phyloP scores from a whole-genome alignment of 345 rosid genomes.

The Citrus cavaleriei region DNA sequence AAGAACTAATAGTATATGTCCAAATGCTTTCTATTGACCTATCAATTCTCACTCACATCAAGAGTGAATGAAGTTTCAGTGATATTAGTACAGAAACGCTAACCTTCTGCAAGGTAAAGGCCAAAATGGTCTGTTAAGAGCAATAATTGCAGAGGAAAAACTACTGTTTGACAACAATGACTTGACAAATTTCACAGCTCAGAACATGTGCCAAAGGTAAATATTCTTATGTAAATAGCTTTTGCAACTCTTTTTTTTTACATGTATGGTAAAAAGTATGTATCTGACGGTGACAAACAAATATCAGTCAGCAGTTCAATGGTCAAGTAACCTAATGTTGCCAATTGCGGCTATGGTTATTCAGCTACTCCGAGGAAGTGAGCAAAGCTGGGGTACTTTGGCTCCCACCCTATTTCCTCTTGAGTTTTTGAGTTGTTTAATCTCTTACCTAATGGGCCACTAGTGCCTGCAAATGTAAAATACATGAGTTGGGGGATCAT shows the following conservation, averaged over 20 bases:
- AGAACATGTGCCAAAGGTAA: background rate
- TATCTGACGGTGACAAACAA: background rate
- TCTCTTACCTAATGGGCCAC: constrained; percentile 81
- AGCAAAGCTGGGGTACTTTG: constrained; percentile 78
- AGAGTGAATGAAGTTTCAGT: too few relatives aligned
- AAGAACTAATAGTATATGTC: background rate
- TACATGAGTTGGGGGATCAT: background rate
- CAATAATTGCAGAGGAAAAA: background rate
- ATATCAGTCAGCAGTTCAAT: background rate
- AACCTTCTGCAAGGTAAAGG: background rate
- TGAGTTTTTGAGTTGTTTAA: constrained; percentile 77
- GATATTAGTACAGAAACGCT: too few relatives aligned
- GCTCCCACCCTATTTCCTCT: constrained; percentile 82
- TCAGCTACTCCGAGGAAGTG: constrained; percentile 57
- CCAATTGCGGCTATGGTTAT: constrained; percentile 13
- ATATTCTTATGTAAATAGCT: background rate
- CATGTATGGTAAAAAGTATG: background rate
- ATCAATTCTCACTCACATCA: background rate
- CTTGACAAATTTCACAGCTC: background rate
- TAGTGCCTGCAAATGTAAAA: constrained; percentile 56
- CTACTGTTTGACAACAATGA: background rate
- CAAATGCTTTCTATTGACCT: background rate
- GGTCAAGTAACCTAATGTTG: background rate
- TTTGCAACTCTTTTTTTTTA: background rate
- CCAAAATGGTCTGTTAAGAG: background rate